These are phyloP conservation scores for Cladophialophora bantiana DNA, from an alignment of 2,329 filamentous ascomycete genomes.

Conservation along the genomic window DNA sequence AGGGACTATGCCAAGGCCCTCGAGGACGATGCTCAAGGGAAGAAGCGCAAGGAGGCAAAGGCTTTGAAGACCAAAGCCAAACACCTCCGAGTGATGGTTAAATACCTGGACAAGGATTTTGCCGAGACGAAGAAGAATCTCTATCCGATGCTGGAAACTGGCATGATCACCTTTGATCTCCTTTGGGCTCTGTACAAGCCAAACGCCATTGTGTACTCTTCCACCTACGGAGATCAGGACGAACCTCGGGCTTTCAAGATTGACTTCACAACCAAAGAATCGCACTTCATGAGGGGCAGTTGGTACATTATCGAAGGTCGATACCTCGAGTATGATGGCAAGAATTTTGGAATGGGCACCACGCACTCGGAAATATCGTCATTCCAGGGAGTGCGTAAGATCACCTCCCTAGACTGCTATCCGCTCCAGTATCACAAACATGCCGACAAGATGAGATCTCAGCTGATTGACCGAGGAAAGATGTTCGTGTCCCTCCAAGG, in stretches of 20 bases:
- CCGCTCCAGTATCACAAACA: conserved; percentile 82
- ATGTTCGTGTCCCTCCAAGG: conserved; percentile 83
- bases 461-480: conserved; percentile 80
- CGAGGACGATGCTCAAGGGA: conserved; percentile 65
- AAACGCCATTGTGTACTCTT: conserved; percentile 77
- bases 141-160: conserved; percentile 76
- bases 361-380: conserved; percentile 72
- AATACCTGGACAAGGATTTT: conserved; percentile 83
- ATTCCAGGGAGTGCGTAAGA: conserved; percentile 83
- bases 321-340: conserved; percentile 89
- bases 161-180: conserved; percentile 73
- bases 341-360: conserved; percentile 78
- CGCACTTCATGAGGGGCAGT: conserved; percentile 72
- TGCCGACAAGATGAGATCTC: conserved; percentile 66
- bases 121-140: conserved; percentile 78
- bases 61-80: conserved; percentile 48
- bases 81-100: conserved; percentile 73
- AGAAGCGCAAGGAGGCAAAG: conserved; percentile 50
- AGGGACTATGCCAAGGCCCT: conserved; percentile 68
- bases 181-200: conserved; percentile 91
- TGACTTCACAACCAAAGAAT: conserved; percentile 75
- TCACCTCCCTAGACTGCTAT: conserved; percentile 77
- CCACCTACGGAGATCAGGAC: conserved; percentile 77
- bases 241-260: conserved; percentile 84
- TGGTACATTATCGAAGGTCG: conserved; percentile 76